phyloP scores from a whole-genome alignment of 805 yeast genomes.

The Ogataea neopini region DNA sequence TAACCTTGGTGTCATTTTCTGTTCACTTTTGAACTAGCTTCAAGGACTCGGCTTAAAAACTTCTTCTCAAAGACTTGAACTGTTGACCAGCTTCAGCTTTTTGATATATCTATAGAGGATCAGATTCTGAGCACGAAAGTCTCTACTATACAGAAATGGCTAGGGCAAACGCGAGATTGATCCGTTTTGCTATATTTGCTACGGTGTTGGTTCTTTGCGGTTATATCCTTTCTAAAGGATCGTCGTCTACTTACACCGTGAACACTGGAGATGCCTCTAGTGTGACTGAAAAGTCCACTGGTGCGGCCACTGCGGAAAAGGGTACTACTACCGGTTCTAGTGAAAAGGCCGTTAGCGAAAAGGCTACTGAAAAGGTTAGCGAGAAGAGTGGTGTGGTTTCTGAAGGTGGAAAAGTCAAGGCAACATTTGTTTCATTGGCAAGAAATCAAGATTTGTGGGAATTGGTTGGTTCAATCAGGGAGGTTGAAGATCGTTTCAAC shows the following conservation, averaged over 20 bases:
- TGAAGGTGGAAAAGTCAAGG: constrained; percentile 50
- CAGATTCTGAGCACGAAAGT: not conserved
- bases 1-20: constrained; percentile 7
- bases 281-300: not conserved
- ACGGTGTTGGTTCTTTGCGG: constrained; percentile 47
- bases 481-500: constrained; percentile 90
- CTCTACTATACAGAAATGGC: constrained; percentile 34
- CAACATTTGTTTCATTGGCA: constrained; percentile 80
- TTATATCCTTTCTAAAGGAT: constrained; percentile 48
- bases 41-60: not conserved
- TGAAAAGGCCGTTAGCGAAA: constrained; percentile 3
- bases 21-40: not conserved
- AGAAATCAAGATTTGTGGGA: constrained; percentile 71
- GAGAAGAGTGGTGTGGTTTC: not conserved
- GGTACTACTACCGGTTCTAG: constrained; percentile 5
- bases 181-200: constrained; percentile 50
- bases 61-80: not conserved
- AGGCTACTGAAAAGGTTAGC: constrained; percentile 16
- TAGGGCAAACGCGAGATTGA: constrained; percentile 48
- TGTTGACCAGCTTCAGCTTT: constrained; percentile 1
- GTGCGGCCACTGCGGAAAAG: not conserved
- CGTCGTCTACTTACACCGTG: constrained; percentile 34
- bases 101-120: not conserved
- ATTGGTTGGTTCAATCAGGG: constrained; percentile 64
- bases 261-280: not conserved